Evolutionary conservation across 345 rosid genomes (phyloP).

Genomic region (Carallia brachiata): DNA sequence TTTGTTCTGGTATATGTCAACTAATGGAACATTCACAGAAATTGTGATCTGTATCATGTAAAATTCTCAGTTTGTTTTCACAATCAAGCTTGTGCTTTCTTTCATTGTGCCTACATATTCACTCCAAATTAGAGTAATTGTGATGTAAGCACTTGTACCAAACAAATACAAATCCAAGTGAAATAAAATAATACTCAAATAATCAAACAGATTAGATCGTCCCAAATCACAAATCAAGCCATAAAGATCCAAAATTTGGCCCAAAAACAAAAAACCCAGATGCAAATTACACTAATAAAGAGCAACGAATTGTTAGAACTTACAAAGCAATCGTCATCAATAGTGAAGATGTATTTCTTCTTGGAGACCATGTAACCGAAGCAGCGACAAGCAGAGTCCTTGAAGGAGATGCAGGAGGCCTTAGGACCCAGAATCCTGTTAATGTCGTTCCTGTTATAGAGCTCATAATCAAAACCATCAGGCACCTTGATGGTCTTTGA

Average conservation of each 20-base stretch:
- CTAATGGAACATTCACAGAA: not conserved
- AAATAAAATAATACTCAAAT: not conserved
- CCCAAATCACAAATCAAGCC: not conserved
- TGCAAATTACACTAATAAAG: not conserved
- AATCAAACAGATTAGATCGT: slow-evolving; percentile 4
- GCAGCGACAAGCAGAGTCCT: slow-evolving; percentile 97
- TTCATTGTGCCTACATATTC: too few species aligned
- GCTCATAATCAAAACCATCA: slow-evolving; percentile 87
- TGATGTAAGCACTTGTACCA: not conserved
- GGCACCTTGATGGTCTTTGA: slow-evolving; percentile 78
- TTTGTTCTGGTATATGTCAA: not conserved
- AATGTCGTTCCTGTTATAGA: slow-evolving; percentile 86
- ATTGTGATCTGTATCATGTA: not conserved
- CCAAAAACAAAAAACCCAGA: slow-evolving; percentile 9
- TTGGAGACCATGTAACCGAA: slow-evolving; percentile 97
- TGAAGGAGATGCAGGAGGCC: slow-evolving; percentile 93
- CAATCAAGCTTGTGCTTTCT: not conserved
- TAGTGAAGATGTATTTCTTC: slow-evolving; percentile 96
- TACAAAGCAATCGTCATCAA: slow-evolving; percentile 97
- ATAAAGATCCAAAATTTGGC: slow-evolving; percentile 14
- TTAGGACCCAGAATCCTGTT: slow-evolving; percentile 83
- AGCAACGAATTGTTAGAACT: slow-evolving; percentile 25
- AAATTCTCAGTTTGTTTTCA: not conserved
- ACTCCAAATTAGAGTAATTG: too few species aligned
- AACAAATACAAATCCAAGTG: slow-evolving; percentile 6